Percentiles rank a stretch among this genome's conserved stretches.
phyloP scores from a whole-genome alignment of 2,329 filamentous ascomycete genomes.

The Cladophialophora psammophila region DNA sequence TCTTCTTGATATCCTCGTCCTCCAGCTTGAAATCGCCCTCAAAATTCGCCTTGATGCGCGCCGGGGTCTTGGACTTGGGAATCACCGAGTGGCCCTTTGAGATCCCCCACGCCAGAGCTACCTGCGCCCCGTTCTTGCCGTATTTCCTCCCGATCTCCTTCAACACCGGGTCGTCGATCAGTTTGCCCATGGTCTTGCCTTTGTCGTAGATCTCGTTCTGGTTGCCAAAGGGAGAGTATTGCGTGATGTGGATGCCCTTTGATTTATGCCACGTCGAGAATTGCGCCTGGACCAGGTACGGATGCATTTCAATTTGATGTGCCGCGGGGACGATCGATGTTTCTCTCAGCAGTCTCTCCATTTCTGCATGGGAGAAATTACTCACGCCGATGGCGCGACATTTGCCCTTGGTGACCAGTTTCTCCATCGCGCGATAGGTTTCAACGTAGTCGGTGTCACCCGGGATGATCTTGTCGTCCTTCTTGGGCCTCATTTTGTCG shows the following conservation, averaged over 20 bases:
- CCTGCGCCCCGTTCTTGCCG: slow-evolving; percentile 59
- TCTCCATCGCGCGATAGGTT: slow-evolving; percentile 61
- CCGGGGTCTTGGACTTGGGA: slow-evolving; percentile 51
- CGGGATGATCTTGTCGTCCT: slow-evolving; percentile 51
- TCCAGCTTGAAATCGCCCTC: slow-evolving; percentile 66
- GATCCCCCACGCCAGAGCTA: slow-evolving; percentile 63
- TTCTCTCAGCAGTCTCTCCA: slow-evolving; percentile 57
- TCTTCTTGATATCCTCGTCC: slow-evolving; percentile 64
- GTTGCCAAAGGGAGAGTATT: slow-evolving; percentile 64
- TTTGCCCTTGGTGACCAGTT: slow-evolving; percentile 51
- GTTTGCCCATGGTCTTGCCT: slow-evolving; percentile 53
- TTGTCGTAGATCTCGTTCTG: slow-evolving; percentile 59
- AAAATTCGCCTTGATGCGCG: slow-evolving; percentile 54
- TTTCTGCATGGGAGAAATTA: slow-evolving; percentile 59
- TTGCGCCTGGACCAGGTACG: slow-evolving; percentile 59
- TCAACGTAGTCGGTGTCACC: slow-evolving; percentile 59
- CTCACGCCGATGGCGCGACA: slow-evolving; percentile 61
- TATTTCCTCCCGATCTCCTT: slow-evolving; percentile 61
- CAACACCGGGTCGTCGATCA: slow-evolving; percentile 61
- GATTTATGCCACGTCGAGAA: slow-evolving; percentile 59
- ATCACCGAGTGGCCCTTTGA: slow-evolving; percentile 60
- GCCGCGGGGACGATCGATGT: slow-evolving; percentile 55
- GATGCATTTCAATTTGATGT: slow-evolving; percentile 62
- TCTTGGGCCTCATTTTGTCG: slow-evolving; percentile 57
- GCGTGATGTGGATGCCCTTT: slow-evolving; percentile 61